Evolutionary conservation across 495 filamentous ascomycete species (phyloP).

Genomic region (Talaromyces adpressus): DNA sequence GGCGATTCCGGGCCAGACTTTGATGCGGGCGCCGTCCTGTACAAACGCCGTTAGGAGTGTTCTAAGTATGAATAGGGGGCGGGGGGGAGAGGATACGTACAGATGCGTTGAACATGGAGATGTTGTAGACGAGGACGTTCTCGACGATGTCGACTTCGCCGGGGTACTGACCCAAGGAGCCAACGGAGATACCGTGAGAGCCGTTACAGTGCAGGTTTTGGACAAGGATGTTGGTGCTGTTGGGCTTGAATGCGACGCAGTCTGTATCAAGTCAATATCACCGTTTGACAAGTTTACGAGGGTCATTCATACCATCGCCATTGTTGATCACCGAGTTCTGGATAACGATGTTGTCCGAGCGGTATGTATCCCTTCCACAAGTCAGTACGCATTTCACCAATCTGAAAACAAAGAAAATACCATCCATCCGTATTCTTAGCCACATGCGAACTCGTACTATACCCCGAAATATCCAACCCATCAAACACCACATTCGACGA

Average conservation of each 20-base stretch:
- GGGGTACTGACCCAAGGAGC: conserved; percentile 59
- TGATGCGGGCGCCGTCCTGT: conserved; percentile 61
- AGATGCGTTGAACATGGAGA: conserved; percentile 58
- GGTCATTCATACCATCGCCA: conserved; percentile 45
- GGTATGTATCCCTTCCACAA: conserved; percentile 49
- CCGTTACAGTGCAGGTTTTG: conserved; percentile 66
- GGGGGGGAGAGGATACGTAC: conserved; percentile 14
- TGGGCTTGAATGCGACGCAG: conserved; percentile 75
- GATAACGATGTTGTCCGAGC: conserved; percentile 54
- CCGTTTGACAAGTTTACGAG: not conserved
- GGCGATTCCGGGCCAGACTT: conserved; percentile 56
- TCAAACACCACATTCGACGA: conserved; percentile 58
- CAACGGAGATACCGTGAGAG: conserved; percentile 67
- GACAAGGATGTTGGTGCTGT: conserved; percentile 65
- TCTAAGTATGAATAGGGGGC: not conserved
- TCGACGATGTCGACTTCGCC: conserved; percentile 59
- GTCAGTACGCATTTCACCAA: not conserved
- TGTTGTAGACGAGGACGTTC: conserved; percentile 59
- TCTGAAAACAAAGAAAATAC: conserved; percentile 15
- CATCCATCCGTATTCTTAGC: conserved; percentile 67
- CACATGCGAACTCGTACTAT: conserved; percentile 39
- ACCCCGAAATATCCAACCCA: conserved; percentile 55
- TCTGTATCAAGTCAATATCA: conserved; percentile 26
- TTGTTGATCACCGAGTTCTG: conserved; percentile 65
- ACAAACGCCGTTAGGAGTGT: not conserved